Conservation (phyloP, 768 basidiomycete species). For the Russula virescens region DNA sequence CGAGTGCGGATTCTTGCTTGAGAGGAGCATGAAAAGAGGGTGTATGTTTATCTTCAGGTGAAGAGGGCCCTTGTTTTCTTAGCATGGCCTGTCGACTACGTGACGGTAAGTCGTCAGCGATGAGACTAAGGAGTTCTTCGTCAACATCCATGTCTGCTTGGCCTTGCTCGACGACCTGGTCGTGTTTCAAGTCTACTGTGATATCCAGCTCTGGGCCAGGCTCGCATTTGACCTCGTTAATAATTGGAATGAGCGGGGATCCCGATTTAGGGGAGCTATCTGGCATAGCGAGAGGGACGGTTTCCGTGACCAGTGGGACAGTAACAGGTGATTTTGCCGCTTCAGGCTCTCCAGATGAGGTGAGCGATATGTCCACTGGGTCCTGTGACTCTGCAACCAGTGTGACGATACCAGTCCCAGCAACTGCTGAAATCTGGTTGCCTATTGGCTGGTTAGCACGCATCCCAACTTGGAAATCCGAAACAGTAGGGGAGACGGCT, state of each 20-base stretch:
- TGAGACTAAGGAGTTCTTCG: constrained; percentile 61
- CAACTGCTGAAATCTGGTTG: neutral
- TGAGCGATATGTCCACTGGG: neutral
- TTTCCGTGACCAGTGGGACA: neutral
- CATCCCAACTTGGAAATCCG: neutral
- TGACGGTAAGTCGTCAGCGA: constrained; percentile 39
- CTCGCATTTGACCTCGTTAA: constrained; percentile 2
- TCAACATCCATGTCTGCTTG: constrained; percentile 51
- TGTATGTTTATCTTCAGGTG: constrained; percentile 1
- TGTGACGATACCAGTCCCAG: neutral
- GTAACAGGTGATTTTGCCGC: neutral
- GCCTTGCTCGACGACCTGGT: constrained; percentile 20
- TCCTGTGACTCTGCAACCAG: neutral
- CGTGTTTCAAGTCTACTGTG: neutral
- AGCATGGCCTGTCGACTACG: constrained; percentile 19
- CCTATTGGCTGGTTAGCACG: neutral
- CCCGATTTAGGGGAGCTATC: neutral
- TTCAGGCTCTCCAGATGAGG: neutral
- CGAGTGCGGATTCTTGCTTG: constrained; percentile 5
- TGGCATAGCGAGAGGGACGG: neutral
- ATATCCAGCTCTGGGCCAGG: neutral
- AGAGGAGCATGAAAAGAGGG: neutral
- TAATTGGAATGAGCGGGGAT: neutral
- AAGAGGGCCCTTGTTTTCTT: constrained; percentile 6
- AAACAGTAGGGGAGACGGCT: neutral